Percentiles rank a stretch among this genome's conserved stretches.
Evolutionary conservation across 345 rosid genomes (phyloP).

Genomic region (Cardamine chenopodiifolia): DNA sequence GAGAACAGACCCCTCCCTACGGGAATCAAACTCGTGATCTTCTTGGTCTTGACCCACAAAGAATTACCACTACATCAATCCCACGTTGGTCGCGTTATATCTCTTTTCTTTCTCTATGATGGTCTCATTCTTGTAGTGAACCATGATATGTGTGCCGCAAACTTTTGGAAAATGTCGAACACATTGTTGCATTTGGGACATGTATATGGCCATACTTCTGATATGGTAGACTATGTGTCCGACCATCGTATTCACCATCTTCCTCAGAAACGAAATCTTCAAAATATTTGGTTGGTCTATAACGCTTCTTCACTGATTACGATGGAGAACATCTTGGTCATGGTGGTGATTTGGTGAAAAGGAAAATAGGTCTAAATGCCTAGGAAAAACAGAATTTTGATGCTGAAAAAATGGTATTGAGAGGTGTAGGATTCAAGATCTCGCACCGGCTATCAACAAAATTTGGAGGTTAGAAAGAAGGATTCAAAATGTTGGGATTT

Average conservation of each 20-base stretch:
- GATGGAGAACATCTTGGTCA: slow-evolving; percentile 3
- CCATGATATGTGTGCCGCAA: slow-evolving; percentile 31
- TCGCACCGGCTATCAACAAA: not conserved
- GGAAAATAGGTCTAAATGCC: not conserved
- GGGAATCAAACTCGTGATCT: too few relatives aligned
- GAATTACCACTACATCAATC: too few relatives aligned
- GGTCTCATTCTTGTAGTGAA: slow-evolving; percentile 36
- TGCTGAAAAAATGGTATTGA: slow-evolving; percentile 17
- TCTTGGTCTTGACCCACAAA: too few relatives aligned
- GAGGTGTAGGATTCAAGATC: slow-evolving; percentile 33
- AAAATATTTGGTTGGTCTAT: not conserved
- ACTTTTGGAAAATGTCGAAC: slow-evolving; percentile 37
- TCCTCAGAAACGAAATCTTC: not conserved
- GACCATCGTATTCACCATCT: slow-evolving; percentile 35
- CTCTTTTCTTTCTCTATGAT: slow-evolving; percentile 14
- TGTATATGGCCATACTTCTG: slow-evolving; percentile 38
- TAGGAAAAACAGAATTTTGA: not conserved
- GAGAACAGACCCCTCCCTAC: too few relatives aligned
- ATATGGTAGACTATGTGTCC: slow-evolving; percentile 37
- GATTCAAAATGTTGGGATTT: slow-evolving; percentile 12
- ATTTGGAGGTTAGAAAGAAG: slow-evolving; percentile 16
- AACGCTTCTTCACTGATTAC: slow-evolving; percentile 12
- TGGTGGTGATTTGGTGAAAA: slow-evolving; percentile 1
- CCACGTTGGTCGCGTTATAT: too few relatives aligned
- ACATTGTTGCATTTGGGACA: slow-evolving; percentile 33